A percentile compares a stretch with the other conserved stretches of the same genome.
phyloP scores from a whole-genome alignment of 331 rosid species.

The Malus hybrid region DNA sequence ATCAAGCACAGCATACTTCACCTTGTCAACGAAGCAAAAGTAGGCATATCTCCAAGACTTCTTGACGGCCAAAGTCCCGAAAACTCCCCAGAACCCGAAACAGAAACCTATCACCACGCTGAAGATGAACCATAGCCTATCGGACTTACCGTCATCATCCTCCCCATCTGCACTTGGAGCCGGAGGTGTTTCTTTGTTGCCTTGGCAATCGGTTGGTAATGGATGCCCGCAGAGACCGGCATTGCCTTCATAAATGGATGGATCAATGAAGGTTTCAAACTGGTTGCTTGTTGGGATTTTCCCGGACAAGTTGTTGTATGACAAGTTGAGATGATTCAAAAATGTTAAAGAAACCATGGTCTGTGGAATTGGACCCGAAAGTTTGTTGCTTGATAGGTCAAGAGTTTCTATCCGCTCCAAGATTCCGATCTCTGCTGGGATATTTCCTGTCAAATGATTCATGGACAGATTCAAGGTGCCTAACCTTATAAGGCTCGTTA shows the following conservation, averaged over 20 bases:
- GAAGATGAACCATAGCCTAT: background rate
- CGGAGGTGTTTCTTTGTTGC: too few species aligned
- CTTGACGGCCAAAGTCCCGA: conserved; percentile 2
- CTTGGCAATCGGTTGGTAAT: background rate
- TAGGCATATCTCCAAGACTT: conserved; percentile 9
- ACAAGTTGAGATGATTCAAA: background rate
- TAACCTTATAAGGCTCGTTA: background rate
- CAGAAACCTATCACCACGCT: conserved; percentile 2
- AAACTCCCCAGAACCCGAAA: conserved; percentile 16
- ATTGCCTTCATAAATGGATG: conserved; percentile 7
- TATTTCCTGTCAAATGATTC: conserved; percentile 2
- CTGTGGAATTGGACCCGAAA: conserved; percentile 6
- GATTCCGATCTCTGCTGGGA: background rate
- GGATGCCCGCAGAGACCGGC: background rate
- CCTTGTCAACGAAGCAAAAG: background rate
- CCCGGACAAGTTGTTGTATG: background rate
- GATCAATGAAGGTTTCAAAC: background rate
- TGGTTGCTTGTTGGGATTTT: conserved; percentile 1
- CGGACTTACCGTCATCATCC: background rate
- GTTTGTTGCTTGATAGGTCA: conserved; percentile 1
- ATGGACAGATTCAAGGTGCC: background rate
- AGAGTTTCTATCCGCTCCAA: background rate
- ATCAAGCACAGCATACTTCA: background rate
- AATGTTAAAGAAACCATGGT: conserved; percentile 9
- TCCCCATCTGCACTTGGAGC: background rate